phyloP scores from a whole-genome alignment of 768 basidiomycete genomes.

The Postia placenta region DNA sequence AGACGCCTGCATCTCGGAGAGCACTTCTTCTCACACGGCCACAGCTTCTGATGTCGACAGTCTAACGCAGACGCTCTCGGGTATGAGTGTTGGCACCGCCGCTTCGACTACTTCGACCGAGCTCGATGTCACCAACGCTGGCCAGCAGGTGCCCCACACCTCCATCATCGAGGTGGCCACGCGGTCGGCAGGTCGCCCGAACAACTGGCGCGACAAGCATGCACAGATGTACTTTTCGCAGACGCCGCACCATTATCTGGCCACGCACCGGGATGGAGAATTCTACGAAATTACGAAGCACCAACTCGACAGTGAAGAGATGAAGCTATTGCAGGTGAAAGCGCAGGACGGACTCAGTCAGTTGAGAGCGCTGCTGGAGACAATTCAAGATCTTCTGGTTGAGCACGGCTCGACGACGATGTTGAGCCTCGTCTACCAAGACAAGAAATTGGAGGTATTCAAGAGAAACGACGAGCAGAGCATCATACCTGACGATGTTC shows the following conservation, averaged over 20 bases:
- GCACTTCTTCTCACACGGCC: no score
- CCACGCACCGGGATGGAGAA: conserved; percentile 46
- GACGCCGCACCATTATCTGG: conserved; percentile 56
- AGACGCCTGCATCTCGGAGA: conserved; percentile 22
- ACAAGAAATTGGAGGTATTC: conserved; percentile 40
- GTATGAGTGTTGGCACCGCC: conserved; percentile 8
- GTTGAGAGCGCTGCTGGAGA: conserved; percentile 21
- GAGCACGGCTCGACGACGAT: conserved; percentile 46
- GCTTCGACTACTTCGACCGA: not conserved
- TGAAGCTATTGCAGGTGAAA: conserved; percentile 17
- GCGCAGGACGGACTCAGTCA: conserved; percentile 26
- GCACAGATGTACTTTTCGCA: conserved; percentile 68
- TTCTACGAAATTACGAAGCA: conserved; percentile 47
- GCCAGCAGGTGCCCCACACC: conserved; percentile 28
- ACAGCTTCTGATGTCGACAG: conserved; percentile 17
- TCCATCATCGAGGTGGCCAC: conserved; percentile 26
- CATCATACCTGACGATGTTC: conserved; percentile 39
- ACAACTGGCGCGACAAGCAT: conserved; percentile 56
- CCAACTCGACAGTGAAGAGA: conserved; percentile 18
- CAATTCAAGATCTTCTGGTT: conserved; percentile 43
- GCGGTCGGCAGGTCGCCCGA: conserved; percentile 12
- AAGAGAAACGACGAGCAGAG: conserved; percentile 37
- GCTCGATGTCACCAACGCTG: conserved; percentile 21
- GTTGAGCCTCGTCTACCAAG: conserved; percentile 48
- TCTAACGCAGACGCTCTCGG: conserved; percentile 14